These are phyloP conservation scores for Fusarium ramigenum DNA, from an alignment of 2,329 filamentous ascomycete genomes.

Conservation along the genomic window DNA sequence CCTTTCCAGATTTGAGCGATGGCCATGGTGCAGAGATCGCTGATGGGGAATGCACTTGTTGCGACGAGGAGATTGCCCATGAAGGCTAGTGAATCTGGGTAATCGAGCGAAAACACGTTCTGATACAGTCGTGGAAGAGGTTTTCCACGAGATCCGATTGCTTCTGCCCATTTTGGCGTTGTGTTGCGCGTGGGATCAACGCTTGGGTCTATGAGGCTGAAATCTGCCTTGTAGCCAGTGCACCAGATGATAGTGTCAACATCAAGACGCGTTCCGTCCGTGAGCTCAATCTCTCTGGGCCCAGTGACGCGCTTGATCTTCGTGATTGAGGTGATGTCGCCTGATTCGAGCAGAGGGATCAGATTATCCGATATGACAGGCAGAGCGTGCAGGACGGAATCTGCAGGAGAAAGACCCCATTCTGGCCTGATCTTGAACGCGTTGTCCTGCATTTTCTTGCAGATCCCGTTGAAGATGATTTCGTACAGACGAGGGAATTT, in stretches of 20 bases:
- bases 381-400: constrained; percentile 34
- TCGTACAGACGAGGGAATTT: constrained; percentile 33
- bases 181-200: constrained; percentile 42
- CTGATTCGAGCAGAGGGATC: constrained; percentile 49
- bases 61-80: constrained; percentile 50
- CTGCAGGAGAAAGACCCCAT: constrained; percentile 43
- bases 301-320: constrained; percentile 41
- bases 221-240: constrained; percentile 49
- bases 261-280: constrained; percentile 41
- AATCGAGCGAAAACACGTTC: constrained; percentile 55
- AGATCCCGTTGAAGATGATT: constrained; percentile 37
- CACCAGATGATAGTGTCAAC: constrained; percentile 48
- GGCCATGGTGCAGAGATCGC: constrained; percentile 55
- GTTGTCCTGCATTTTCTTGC: constrained; percentile 35
- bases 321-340: constrained; percentile 47
- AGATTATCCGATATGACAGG: constrained; percentile 44
- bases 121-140: constrained; percentile 52
- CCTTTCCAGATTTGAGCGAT: constrained; percentile 57
- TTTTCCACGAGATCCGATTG: constrained; percentile 41
- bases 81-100: constrained; percentile 56
- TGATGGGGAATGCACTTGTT: constrained; percentile 48
- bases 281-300: constrained; percentile 41
- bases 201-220: constrained; percentile 40
- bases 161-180: constrained; percentile 36
- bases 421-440: constrained; percentile 41